Evolutionary conservation across 2,329 filamentous ascomycete genomes (phyloP), one percentile per base, ranked within the genome.

Genomic region (Fragosphaeria purpurea): DNA sequence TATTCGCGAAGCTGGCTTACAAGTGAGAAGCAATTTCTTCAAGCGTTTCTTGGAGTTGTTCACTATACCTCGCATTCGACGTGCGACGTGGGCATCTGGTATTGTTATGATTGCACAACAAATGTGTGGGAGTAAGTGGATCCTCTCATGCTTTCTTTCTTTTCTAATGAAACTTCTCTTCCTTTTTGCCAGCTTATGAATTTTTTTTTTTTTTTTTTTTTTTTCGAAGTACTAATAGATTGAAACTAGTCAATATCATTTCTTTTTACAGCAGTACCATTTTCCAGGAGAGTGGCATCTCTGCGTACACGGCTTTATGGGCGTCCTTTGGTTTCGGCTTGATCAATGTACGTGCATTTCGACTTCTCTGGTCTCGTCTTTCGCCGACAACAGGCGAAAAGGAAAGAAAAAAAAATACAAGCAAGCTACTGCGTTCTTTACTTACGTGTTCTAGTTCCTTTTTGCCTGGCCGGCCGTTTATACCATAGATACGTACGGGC

Each of bases 61-160:
- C 60, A 85, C 80, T 9, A 75, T 88, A 51, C 82, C 84, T 1
- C 77, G 85, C 44, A 71, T 86, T 9, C 77, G 83, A 11, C 76
- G 83, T 41, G 88, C 88, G 3, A 90, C 82, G 4, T 73, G 86
- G 34, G 88, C 87, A 6, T 85, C 86, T 1, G 86, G 82, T 56
- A 80, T 81, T 1, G 86, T 91, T 57, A 94, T 94, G 88, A 81
- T 86, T 59, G 81, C 80, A 0, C 83, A 86, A 64, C 82, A 86
- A 63, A 82, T 85, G 76, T 85, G 81, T 58, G 77, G 64, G 39
- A 64, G 48, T 51, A 48, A 12, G 50, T 51, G 11, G 5, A 6
- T 5, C 7, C 11, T 11, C 6, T 2, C 1, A 22, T 22, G 22
- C 22, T 22, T 22, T 22, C 22, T 22, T 22, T 22, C 3, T 22